Percentiles rank a stretch among this genome's conserved stretches.
These are phyloP conservation scores for Wickerhamiella kurtzmanii DNA, from an alignment of 805 yeast species.

Conservation along the genomic window DNA sequence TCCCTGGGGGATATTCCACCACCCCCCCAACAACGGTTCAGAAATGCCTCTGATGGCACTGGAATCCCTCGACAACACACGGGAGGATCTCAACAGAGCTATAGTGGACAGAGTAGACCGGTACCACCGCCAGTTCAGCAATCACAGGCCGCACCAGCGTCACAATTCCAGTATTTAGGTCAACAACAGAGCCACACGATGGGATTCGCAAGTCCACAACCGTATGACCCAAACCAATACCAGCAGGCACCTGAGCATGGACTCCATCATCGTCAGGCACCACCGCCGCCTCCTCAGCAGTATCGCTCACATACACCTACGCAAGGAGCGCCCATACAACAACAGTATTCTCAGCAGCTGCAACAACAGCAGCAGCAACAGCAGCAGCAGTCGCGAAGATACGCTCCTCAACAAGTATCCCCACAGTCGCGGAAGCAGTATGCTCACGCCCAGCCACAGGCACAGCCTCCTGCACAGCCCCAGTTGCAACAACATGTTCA, in stretches of 20 bases:
- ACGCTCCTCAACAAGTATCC: too few species aligned
- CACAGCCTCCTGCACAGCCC: conserved; percentile 1
- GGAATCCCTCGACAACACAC: background rate
- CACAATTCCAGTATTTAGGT: background rate
- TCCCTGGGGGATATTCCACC: conserved; percentile 12
- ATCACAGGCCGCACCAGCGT: background rate
- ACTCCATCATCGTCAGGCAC: conserved; percentile 1
- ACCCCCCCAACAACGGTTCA: conserved; percentile 16
- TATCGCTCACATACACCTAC: conserved; percentile 1
- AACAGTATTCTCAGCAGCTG: too few species aligned
- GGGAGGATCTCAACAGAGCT: background rate
- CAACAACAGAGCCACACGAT: conserved; percentile 1
- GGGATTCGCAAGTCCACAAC: background rate
- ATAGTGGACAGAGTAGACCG: background rate
- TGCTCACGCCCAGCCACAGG: too few species aligned
- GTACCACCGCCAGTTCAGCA: background rate
- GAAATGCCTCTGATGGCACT: conserved; percentile 3
- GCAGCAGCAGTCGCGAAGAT: too few species aligned
- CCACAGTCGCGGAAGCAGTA: too few species aligned
- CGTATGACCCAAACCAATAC: background rate
- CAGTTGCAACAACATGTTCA: conserved; percentile 5
- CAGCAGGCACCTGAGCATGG: conserved; percentile 1
- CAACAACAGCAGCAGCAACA: too few species aligned
- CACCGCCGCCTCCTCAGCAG: conserved; percentile 1
- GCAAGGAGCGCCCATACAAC: conserved; percentile 2